These are phyloP conservation scores for Pseudocercospora vitis DNA, from an alignment of 2,329 filamentous ascomycete genomes.

Conservation along the genomic window DNA sequence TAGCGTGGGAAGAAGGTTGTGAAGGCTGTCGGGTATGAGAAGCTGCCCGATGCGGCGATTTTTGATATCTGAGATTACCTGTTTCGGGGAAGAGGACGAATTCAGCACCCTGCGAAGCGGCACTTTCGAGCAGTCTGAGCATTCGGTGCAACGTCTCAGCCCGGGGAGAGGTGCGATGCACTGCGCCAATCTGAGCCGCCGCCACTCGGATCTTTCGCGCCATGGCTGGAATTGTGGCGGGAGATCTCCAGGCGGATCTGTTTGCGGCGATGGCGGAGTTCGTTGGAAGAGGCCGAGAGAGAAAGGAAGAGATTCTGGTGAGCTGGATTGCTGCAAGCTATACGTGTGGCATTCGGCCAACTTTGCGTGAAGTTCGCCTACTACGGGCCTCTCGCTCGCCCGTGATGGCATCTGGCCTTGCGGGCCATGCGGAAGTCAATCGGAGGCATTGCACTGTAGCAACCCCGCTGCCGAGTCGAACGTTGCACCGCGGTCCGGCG, in stretches of 20 bases:
- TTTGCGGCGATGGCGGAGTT: not conserved
- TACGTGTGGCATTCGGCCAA: not conserved
- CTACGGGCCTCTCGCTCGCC: not conserved
- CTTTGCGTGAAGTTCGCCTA: constrained; percentile 1
- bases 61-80: not conserved
- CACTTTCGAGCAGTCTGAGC: constrained; percentile 50
- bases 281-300: not conserved
- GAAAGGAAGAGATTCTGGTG: not conserved
- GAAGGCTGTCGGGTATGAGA: constrained; percentile 42
- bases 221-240: constrained; percentile 30
- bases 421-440: constrained; percentile 1
- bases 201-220: constrained; percentile 47
- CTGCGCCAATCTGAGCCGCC: constrained; percentile 54
- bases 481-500: not conserved
- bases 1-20: constrained; percentile 58
- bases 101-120: constrained; percentile 45
- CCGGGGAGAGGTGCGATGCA: constrained; percentile 44
- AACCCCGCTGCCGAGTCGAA: not conserved
- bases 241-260: not conserved
- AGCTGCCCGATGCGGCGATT: constrained; percentile 1
- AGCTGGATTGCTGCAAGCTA: not conserved
- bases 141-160: constrained; percentile 49
- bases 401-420: not conserved
- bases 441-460: not conserved
- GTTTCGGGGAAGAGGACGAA: constrained; percentile 54